Evolutionary conservation across 495 filamentous ascomycete genomes (phyloP), one percentile per base, ranked within the genome.

Genomic region (Hypoxylon fragiforme): DNA sequence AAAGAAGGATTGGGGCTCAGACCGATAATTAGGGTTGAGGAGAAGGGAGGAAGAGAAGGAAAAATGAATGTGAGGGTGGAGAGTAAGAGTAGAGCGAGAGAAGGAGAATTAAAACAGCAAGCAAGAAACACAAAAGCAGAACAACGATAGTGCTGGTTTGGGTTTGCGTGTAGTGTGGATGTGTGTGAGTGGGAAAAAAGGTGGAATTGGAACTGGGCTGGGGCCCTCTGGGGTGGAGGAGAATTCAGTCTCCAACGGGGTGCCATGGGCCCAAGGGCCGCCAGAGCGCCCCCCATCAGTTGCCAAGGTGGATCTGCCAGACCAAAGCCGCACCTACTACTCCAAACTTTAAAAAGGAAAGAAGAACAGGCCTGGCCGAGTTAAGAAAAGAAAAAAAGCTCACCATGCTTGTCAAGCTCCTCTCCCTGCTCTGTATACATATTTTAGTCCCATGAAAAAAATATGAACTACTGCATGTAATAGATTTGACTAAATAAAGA

Each of bases 111-210:
- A 68, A 70, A 69, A 73, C 59, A 63, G 66, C 59, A 59, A 65
- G 64, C 67, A 68, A 71, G 68, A 71, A 70, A 71, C 66, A 70
- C 65, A 70, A 94, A 78, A 77, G 91, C 70, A 92, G 87, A 30
- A 68, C 65, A 68, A 68, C 59, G 65, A 68, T 68, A 64, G 65
- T 68, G 65, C 65, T 65, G 62, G 65, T 65, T 65, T 61, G 65
- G 65, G 64, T 59, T 68, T 68, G 62, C 62, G 58, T 54, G 57
- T 68, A 64, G 59, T 63, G 65, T 65, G 62, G 62, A 63, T 68
- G 62, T 65, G 89, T 59, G 89, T 55, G 66, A 65, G 59, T 69
- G 70, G 42, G 68, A 70, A 62, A 66, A 64, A 68, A 63, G 62
- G 54, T 63, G 54, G 59, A 65, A 63, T 58, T 48, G 50, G 59